A percentile compares a stretch with the other conserved stretches of the same genome.
Evolutionary conservation across 2,329 filamentous ascomycete genomes (phyloP).

Genomic region (Fusarium sp.): DNA sequence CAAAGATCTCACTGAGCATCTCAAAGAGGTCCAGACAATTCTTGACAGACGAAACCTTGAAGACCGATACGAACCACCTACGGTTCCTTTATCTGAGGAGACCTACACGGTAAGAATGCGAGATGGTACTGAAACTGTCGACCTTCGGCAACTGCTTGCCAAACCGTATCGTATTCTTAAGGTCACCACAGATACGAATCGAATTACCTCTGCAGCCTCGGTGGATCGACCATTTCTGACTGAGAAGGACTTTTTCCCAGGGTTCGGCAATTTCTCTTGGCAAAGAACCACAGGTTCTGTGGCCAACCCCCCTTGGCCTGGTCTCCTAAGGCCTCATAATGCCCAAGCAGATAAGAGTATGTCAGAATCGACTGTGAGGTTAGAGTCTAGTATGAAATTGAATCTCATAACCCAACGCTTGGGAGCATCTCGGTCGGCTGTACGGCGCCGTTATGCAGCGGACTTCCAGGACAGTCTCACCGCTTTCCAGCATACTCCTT

Average conservation of each 20-base stretch:
- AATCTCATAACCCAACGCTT: slow-evolving; percentile 14
- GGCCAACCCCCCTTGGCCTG: background rate
- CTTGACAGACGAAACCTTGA: slow-evolving; percentile 24
- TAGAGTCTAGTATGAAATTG: slow-evolving; percentile 6
- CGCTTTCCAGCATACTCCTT: slow-evolving; percentile 25
- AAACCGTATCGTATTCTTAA: slow-evolving; percentile 22
- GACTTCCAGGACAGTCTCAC: slow-evolving; percentile 34
- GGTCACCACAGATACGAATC: background rate
- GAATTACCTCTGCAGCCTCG: background rate
- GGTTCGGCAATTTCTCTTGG: background rate
- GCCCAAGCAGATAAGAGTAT: background rate
- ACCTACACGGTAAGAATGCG: slow-evolving; percentile 24
- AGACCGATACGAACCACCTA: slow-evolving; percentile 21
- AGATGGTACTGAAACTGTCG: slow-evolving; percentile 27
- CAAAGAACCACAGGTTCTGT: background rate
- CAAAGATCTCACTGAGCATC: slow-evolving; percentile 29
- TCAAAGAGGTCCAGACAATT: slow-evolving; percentile 30
- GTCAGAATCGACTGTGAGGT: background rate
- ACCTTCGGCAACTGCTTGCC: slow-evolving; percentile 26
- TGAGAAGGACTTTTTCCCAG: background rate
- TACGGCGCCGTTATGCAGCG: slow-evolving; percentile 29
- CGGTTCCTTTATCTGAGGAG: slow-evolving; percentile 25
- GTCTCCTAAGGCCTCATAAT: background rate
- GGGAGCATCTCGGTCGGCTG: slow-evolving; percentile 22
- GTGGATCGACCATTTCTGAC: slow-evolving; percentile 18